A percentile compares a stretch with the other conserved stretches of the same genome.
Evolutionary conservation across 2,329 filamentous ascomycete species (phyloP).

Genomic region (Ophiostoma ips): DNA sequence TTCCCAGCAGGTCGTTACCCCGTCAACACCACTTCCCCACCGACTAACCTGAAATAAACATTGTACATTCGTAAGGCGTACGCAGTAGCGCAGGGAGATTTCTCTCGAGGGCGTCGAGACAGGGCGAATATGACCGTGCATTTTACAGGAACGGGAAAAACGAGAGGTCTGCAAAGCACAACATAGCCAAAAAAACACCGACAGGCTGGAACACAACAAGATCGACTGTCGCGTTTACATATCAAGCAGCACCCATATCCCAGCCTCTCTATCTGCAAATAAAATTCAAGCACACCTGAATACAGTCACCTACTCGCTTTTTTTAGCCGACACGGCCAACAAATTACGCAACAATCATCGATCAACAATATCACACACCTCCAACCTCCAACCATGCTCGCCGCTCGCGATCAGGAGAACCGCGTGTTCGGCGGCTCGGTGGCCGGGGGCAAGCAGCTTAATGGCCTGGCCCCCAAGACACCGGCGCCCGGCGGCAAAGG

Average conservation of each 20-base stretch:
- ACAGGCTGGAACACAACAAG: too few species aligned
- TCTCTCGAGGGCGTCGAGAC: background rate
- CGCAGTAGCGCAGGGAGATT: background rate
- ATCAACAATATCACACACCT: background rate
- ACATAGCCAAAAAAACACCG: too few species aligned
- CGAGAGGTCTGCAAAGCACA: too few species aligned
- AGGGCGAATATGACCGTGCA: too few species aligned
- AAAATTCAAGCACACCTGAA: too few species aligned
- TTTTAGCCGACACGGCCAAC: background rate
- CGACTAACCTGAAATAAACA: slow-evolving; percentile 8
- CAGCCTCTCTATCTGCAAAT: too few species aligned
- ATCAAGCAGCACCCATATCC: too few species aligned
- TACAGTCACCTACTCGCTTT: too few species aligned
- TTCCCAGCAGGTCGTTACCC: too few species aligned
- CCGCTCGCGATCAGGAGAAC: slow-evolving; percentile 79
- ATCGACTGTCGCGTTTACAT: too few species aligned
- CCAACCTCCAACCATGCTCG: slow-evolving; percentile 49
- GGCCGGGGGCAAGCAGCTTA: slow-evolving; percentile 54
- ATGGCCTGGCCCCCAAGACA: slow-evolving; percentile 60
- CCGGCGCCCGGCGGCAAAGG: slow-evolving; percentile 49
- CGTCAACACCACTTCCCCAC: slow-evolving; percentile 7
- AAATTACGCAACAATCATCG: background rate
- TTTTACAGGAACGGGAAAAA: too few species aligned
- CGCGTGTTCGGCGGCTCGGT: slow-evolving; percentile 62
- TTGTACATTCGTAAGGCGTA: background rate